Base-by-base conservation (phyloP, 2,329 filamentous ascomycete genomes). In the Madurella fahalii region DNA sequence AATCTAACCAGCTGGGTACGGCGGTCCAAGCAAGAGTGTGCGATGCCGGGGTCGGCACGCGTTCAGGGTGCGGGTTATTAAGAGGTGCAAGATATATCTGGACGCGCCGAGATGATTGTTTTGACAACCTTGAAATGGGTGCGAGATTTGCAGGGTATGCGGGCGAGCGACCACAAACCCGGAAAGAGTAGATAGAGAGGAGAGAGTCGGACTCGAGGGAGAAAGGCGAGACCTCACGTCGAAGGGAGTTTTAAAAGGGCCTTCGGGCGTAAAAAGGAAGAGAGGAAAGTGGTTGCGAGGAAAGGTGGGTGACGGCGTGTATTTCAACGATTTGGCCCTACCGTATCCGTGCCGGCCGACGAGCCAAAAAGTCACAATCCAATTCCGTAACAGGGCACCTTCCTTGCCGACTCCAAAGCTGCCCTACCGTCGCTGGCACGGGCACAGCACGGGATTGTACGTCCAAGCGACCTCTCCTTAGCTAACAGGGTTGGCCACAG, bases 211-310 rank as follows among this genome's bases (percentile, higher is more conserved):
- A 60, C 55, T 60, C 57, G 60, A 58, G 50, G 52, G 40, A 40
- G 53, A 42, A 56, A 53, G 57, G 56, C 45, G 62, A 65, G 74
- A 77, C 74, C 74, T 71, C 77, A 79, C 76, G 74, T 73, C 69
- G 68, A 71, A 72, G 69, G 67, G 72, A 67, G 68, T 69, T 68
- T 69, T 68, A 66, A 65, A 72, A 72, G 47, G 64, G 63, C 76
- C 76, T 77, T 75, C 76, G 75, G 76, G 75, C 76, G 76, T 78
- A 68, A 68, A 67, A 67, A 62, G 65, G 69, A 68, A 67, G 68
- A 65, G 67, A 64, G 50, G 66, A 63, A 63, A 53, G 57, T 60
- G 56, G 50, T 43, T 11, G 40, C 54, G 60, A 54, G 50, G 52
- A 47, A 52, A 49, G 47, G 30, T 43, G 37, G 53, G 58, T 37